Conservation (phyloP, 1,284 basidiomycete genomes). For the Malassezia psittaci region DNA sequence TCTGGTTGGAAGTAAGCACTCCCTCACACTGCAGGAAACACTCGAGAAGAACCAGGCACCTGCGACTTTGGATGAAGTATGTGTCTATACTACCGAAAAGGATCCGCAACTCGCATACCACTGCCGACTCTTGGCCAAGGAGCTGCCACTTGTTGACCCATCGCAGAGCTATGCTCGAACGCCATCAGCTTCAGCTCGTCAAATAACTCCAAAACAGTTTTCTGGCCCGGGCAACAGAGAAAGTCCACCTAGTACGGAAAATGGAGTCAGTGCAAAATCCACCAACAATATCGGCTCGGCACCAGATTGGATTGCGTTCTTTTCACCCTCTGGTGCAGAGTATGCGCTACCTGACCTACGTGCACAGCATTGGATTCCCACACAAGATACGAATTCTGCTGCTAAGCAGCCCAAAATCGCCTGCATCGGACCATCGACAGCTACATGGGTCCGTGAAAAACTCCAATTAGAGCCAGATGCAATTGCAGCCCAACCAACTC, state of each 20-base stretch:
- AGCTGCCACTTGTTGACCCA: slow-evolving; percentile 15
- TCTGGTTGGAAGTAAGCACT: slow-evolving; percentile 41
- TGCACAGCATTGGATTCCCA: slow-evolving; percentile 30
- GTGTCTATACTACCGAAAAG: slow-evolving; percentile 35
- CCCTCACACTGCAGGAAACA: slow-evolving; percentile 25
- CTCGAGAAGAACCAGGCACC: slow-evolving; percentile 21
- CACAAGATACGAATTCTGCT: not conserved
- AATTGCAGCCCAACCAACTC: slow-evolving; percentile 32
- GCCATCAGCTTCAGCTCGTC: not conserved
- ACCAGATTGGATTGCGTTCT: slow-evolving; percentile 40
- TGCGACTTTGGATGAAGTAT: slow-evolving; percentile 25
- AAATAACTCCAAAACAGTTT: not conserved
- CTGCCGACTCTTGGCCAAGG: slow-evolving; percentile 23
- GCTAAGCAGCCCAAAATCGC: slow-evolving; percentile 25
- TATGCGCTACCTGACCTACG: slow-evolving; percentile 35
- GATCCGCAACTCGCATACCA: slow-evolving; percentile 26
- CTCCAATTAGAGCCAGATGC: slow-evolving; percentile 35
- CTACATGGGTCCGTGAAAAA: slow-evolving; percentile 28
- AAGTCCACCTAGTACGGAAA: no score
- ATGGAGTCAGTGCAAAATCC: no score
- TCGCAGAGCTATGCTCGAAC: not conserved
- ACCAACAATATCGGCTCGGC: not conserved
- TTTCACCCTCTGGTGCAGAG: slow-evolving; percentile 42
- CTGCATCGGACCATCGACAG: slow-evolving; percentile 35
- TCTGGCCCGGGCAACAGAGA: no score